These are phyloP conservation scores for Lophiostoma macrostomum DNA, from an alignment of 495 filamentous ascomycete species.

Conservation along the genomic window DNA sequence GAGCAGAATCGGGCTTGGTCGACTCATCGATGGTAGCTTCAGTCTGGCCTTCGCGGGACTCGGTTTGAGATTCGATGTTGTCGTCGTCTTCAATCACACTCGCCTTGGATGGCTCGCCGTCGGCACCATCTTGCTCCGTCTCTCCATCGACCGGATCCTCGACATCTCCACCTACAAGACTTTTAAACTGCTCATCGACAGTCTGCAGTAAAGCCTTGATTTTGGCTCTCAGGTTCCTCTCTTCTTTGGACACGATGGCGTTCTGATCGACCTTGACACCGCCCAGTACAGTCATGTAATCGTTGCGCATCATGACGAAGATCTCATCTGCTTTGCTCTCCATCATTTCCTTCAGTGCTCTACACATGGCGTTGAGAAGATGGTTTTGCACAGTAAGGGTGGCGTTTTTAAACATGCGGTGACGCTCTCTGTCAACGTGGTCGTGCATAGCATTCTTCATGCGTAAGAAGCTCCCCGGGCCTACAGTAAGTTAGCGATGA, in stretches of 20 bases:
- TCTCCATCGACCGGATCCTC: neutral
- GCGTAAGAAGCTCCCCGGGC: slow-evolving; percentile 49
- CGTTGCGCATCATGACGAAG: slow-evolving; percentile 42
- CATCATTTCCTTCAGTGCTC: slow-evolving; percentile 40
- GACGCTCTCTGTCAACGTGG: slow-evolving; percentile 47
- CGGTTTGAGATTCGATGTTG: neutral
- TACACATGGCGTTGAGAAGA: slow-evolving; percentile 41
- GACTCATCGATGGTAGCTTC: too few species aligned
- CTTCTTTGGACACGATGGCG: slow-evolving; percentile 14
- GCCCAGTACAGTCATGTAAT: slow-evolving; percentile 45
- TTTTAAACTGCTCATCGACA: slow-evolving; percentile 9
- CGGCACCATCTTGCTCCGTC: neutral
- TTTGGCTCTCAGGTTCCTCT: slow-evolving; percentile 6
- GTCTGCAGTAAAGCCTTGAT: slow-evolving; percentile 3
- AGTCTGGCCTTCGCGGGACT: too few species aligned
- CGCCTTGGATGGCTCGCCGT: neutral
- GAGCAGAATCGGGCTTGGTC: too few species aligned
- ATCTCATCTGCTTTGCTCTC: slow-evolving; percentile 43
- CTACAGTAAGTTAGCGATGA: slow-evolving; percentile 25
- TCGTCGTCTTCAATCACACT: neutral
- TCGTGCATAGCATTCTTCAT: slow-evolving; percentile 55
- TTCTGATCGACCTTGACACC: slow-evolving; percentile 13
- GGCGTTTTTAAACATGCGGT: slow-evolving; percentile 52
- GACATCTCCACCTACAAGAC: slow-evolving; percentile 1
- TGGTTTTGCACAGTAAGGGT: slow-evolving; percentile 41